phyloP scores from a whole-genome alignment of 2,329 filamentous ascomycete genomes.

The Xylariaceae sp. region DNA sequence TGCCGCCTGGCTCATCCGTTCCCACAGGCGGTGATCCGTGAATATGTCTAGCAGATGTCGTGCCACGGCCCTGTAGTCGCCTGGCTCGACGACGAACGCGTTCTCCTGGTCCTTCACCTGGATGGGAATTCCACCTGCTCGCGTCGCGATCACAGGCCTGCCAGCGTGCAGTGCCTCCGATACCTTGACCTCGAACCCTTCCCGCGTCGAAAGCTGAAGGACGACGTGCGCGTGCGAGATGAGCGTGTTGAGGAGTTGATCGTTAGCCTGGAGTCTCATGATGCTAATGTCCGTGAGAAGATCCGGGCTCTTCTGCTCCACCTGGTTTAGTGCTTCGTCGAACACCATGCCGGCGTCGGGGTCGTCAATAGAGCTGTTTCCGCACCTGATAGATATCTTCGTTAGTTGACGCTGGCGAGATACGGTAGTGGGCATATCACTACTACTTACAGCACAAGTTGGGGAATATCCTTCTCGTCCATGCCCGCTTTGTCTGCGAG shows the following conservation, averaged over 20 bases:
- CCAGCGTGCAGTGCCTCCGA: slow-evolving; percentile 78
- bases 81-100: slow-evolving; percentile 68
- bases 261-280: slow-evolving; percentile 70
- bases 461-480: slow-evolving; percentile 49
- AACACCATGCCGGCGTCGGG: slow-evolving; percentile 69
- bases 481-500: slow-evolving; percentile 48
- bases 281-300: slow-evolving; percentile 63
- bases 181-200: slow-evolving; percentile 84
- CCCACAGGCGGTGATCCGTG: slow-evolving; percentile 58
- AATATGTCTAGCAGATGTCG: slow-evolving; percentile 61
- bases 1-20: slow-evolving; percentile 61
- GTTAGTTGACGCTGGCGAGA: background rate
- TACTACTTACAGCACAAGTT: slow-evolving; percentile 57
- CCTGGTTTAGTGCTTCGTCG: slow-evolving; percentile 62
- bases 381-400: slow-evolving; percentile 17
- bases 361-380: slow-evolving; percentile 76
- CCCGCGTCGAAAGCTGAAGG: slow-evolving; percentile 72
- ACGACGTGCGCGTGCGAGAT: slow-evolving; percentile 67
- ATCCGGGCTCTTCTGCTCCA: slow-evolving; percentile 58
- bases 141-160: slow-evolving; percentile 69
- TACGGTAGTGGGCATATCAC: background rate
- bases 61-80: slow-evolving; percentile 65
- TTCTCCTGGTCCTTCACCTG: slow-evolving; percentile 68
- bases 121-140: slow-evolving; percentile 72
- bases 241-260: slow-evolving; percentile 73